A percentile compares a stretch with the other conserved stretches of the same genome.
phyloP scores from a whole-genome alignment of 192 early-diverging fungal genomes.

The Glomus cerebriforme region DNA sequence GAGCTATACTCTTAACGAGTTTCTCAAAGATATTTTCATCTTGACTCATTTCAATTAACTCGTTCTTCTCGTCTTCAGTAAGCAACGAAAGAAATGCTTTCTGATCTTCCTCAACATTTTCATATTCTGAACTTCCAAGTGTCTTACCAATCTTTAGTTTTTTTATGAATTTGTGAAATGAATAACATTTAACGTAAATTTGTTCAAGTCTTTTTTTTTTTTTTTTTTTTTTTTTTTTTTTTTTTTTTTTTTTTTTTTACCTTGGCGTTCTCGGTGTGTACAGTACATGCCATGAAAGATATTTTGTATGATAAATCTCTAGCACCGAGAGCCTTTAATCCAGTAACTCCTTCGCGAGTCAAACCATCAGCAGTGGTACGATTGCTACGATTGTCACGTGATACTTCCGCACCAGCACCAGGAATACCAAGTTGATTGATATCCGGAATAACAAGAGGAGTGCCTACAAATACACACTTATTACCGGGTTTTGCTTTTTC shows the following conservation, averaged over 20 bases:
- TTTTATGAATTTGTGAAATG: not conserved
- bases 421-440: conserved; percentile 79
- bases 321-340: conserved; percentile 84
- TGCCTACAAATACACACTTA: conserved; percentile 84
- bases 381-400: conserved; percentile 52
- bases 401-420: conserved; percentile 56
- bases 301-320: conserved; percentile 93
- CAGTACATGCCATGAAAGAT: conserved; percentile 84
- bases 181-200: not conserved
- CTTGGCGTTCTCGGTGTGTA: conserved; percentile 62
- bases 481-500: conserved; percentile 97
- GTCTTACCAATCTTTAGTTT: not conserved
- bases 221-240: not conserved
- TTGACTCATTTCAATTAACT: conserved; percentile 57
- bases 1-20: conserved; percentile 82
- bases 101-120: conserved; percentile 50
- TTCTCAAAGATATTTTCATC: conserved; percentile 72
- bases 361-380: conserved; percentile 54
- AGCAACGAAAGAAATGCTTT: conserved; percentile 65
- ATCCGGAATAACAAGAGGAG: conserved; percentile 91
- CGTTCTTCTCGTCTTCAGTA: conserved; percentile 72
- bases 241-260: not conserved
- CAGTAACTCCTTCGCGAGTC: conserved; percentile 76
- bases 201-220: no score
- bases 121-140: not conserved